Evolutionary conservation across 2,329 filamentous ascomycete genomes (phyloP).

Genomic region (Xylaria sp.): DNA sequence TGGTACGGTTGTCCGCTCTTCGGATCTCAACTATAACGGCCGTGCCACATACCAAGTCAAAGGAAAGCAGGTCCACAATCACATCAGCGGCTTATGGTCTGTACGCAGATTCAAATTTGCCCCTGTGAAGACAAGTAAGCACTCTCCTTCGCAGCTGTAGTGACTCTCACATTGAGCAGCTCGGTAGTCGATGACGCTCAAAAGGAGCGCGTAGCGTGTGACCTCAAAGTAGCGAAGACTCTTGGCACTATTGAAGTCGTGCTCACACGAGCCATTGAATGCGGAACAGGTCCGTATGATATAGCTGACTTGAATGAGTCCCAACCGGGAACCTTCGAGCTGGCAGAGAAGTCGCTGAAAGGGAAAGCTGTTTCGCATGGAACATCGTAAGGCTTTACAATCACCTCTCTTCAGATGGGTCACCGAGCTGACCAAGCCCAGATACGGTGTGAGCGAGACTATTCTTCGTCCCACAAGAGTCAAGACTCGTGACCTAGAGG

Average conservation of each 20-base stretch:
- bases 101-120: constrained; percentile 45
- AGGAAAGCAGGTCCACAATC: constrained; percentile 10
- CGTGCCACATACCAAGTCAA: neutral
- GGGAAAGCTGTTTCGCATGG: constrained; percentile 51
- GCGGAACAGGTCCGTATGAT: neutral
- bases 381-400: constrained; percentile 43
- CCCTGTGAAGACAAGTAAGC: constrained; percentile 44
- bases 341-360: constrained; percentile 52
- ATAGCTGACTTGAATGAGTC: neutral
- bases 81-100: constrained; percentile 18
- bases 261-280: constrained; percentile 34
- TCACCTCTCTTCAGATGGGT: neutral
- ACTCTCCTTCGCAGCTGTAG: neutral
- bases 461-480: neutral
- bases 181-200: constrained; percentile 42
- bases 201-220: constrained; percentile 44
- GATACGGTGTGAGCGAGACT: constrained; percentile 29
- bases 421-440: constrained; percentile 22
- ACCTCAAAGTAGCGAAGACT: constrained; percentile 39
- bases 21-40: fast-evolving
- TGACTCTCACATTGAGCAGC: neutral
- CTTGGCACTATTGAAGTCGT: constrained; percentile 48
- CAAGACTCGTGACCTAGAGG: constrained; percentile 17
- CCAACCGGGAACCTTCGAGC: constrained; percentile 34
- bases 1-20: constrained; percentile 8